These are phyloP conservation scores for Cantharellus anzutake DNA, from an alignment of 768 basidiomycete species.

Conservation along the genomic window DNA sequence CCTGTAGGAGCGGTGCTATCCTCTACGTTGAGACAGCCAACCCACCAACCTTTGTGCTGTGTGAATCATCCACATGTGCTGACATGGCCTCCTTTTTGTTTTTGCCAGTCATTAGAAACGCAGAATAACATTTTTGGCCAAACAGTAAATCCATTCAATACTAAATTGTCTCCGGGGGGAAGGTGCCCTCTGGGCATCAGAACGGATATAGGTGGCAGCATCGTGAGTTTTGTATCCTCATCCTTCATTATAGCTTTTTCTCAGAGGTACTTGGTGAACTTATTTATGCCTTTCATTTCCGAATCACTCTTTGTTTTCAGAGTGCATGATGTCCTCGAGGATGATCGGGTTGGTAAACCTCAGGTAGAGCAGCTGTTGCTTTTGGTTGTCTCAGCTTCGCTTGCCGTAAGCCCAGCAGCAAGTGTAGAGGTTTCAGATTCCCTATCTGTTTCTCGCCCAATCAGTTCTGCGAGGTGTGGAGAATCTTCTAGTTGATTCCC, in stretches of 20 bases:
- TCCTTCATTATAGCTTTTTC: not conserved
- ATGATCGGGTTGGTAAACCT: too few relatives aligned
- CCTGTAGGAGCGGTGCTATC: constrained; percentile 27
- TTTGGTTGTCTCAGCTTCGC: too few relatives aligned
- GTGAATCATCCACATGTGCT: constrained; percentile 10
- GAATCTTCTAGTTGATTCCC: too few relatives aligned
- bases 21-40: constrained; percentile 30
- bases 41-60: constrained; percentile 26
- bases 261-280: not conserved
- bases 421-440: too few relatives aligned
- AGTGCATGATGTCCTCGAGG: too few relatives aligned
- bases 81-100: not conserved
- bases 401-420: too few relatives aligned
- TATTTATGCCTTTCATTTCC: too few relatives aligned
- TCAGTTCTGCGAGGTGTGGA: too few relatives aligned
- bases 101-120: constrained; percentile 28
- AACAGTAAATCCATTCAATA: constrained; percentile 30
- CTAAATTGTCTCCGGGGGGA: constrained; percentile 26
- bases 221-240: constrained; percentile 15
- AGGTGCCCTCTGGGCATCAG: constrained; percentile 24
- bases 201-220: constrained; percentile 31
- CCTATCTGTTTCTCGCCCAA: too few relatives aligned
- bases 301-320: too few relatives aligned
- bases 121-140: constrained; percentile 31
- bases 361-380: too few relatives aligned